Evolutionary conservation across 371 early-diverging fungal species (phyloP).

Genomic region (Coemansia sp.): DNA sequence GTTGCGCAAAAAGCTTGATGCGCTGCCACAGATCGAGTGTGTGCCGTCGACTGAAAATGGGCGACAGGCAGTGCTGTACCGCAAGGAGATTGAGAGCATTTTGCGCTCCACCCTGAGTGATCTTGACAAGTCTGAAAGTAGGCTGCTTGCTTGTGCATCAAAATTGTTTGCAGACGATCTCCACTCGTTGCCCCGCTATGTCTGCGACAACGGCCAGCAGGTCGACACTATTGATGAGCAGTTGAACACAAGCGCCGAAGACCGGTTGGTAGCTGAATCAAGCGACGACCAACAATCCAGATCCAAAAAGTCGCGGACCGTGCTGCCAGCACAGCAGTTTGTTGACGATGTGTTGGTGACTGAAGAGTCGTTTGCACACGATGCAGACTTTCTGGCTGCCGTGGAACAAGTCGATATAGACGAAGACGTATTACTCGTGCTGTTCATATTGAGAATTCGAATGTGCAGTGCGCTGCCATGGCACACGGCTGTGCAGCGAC

Average conservation of each 20-base stretch:
- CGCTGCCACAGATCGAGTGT: not conserved
- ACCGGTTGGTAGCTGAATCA: not conserved
- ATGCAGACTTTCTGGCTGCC: constrained; percentile 24
- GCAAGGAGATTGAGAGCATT: constrained; percentile 20
- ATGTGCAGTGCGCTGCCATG: constrained; percentile 12
- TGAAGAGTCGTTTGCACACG: constrained; percentile 19
- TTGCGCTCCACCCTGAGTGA: constrained; percentile 12
- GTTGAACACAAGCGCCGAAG: no score
- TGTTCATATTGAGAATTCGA: constrained; percentile 34
- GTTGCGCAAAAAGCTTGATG: constrained; percentile 13
- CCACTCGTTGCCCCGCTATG: constrained; percentile 23
- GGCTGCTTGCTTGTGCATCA: constrained; percentile 14
- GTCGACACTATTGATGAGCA: not conserved
- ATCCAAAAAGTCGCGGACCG: not conserved
- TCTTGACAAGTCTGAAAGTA: not conserved
- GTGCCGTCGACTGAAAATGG: constrained; percentile 8
- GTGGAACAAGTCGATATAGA: constrained; percentile 30
- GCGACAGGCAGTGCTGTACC: constrained; percentile 22
- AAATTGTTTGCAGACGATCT: not conserved
- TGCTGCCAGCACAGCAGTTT: constrained; percentile 7
- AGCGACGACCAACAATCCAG: not conserved
- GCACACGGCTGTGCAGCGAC: constrained; percentile 19
- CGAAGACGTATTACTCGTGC: constrained; percentile 17
- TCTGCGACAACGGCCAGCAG: not conserved
- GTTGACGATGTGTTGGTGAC: constrained; percentile 17